Evolutionary conservation across 306 rosid species (phyloP).

Genomic region (Vicia villosa): DNA sequence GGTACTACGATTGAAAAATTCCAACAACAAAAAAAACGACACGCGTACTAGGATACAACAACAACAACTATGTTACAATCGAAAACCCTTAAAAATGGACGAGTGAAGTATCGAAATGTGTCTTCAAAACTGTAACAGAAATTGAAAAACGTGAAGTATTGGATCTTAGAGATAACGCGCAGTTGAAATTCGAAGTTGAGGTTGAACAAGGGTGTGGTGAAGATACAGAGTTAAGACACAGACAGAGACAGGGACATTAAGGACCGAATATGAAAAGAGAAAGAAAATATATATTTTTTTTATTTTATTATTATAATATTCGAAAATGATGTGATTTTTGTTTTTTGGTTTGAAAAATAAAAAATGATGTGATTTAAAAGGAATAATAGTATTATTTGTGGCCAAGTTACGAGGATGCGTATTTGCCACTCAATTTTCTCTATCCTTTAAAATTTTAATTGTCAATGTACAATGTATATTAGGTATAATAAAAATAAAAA

Average conservation of each 20-base stretch:
- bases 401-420: too few species aligned
- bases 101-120: slow-evolving; percentile 55
- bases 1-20: slow-evolving; percentile 12
- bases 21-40: slow-evolving; percentile 5
- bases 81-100: slow-evolving; percentile 4
- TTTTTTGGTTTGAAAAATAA: too few species aligned
- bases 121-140: slow-evolving; percentile 29
- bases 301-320: not conserved
- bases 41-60: slow-evolving; percentile 25
- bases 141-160: slow-evolving; percentile 28
- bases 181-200: slow-evolving; percentile 34
- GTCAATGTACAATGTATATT: too few species aligned
- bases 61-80: slow-evolving; percentile 34
- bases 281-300: not conserved
- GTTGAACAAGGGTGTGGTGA: slow-evolving; percentile 44
- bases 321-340: too few species aligned
- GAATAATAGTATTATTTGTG: too few species aligned
- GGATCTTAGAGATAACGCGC: slow-evolving; percentile 49
- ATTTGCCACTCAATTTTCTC: too few species aligned
- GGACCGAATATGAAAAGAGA: slow-evolving; percentile 2
- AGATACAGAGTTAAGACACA: slow-evolving; percentile 26
- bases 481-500: too few species aligned
- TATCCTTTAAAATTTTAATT: too few species aligned
- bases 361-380: too few species aligned
- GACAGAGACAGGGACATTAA: slow-evolving; percentile 29